Conservation (phyloP, 2,329 filamentous ascomycete genomes). For the Arthroderma sp. region DNA sequence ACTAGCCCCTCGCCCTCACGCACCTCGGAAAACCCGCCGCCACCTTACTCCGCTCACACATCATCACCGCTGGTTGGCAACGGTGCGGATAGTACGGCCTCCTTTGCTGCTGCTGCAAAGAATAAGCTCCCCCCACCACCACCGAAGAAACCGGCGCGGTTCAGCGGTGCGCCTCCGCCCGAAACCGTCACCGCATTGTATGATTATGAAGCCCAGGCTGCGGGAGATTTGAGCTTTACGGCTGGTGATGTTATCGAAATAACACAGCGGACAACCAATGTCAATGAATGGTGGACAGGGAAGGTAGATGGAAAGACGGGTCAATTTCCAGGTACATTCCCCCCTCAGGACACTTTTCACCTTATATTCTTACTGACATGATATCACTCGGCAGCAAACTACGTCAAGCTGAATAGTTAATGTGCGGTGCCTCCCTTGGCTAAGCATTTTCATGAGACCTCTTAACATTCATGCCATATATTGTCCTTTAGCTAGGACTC, state of each 20-base stretch:
- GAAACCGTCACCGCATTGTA: slow-evolving; percentile 86
- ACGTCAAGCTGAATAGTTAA: slow-evolving; percentile 20
- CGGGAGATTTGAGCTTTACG: slow-evolving; percentile 82
- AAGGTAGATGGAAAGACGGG: slow-evolving; percentile 66
- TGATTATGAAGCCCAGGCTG: slow-evolving; percentile 90
- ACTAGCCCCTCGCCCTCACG: slow-evolving; percentile 21
- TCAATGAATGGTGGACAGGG: slow-evolving; percentile 96
- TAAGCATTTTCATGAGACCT: too few relatives aligned
- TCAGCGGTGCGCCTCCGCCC: slow-evolving; percentile 50
- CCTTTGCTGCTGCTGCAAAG: slow-evolving; percentile 49
- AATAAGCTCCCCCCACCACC: slow-evolving; percentile 57
- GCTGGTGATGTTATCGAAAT: slow-evolving; percentile 88
- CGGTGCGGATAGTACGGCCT: slow-evolving; percentile 27
- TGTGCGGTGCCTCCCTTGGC: too few relatives aligned
- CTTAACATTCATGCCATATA: too few relatives aligned
- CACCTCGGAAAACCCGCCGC: slow-evolving; percentile 46
- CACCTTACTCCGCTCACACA: slow-evolving; percentile 50
- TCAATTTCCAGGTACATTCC: slow-evolving; percentile 73
- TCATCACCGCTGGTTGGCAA: slow-evolving; percentile 21
- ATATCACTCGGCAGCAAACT: slow-evolving; percentile 21
- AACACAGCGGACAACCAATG: slow-evolving; percentile 64
- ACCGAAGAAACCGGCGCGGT: slow-evolving; percentile 64
- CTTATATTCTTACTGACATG: not conserved
- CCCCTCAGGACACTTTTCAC: not conserved
- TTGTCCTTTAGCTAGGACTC: too few relatives aligned